phyloP scores from a whole-genome alignment of 306 rosid genomes.

The Cicer arietinum region DNA sequence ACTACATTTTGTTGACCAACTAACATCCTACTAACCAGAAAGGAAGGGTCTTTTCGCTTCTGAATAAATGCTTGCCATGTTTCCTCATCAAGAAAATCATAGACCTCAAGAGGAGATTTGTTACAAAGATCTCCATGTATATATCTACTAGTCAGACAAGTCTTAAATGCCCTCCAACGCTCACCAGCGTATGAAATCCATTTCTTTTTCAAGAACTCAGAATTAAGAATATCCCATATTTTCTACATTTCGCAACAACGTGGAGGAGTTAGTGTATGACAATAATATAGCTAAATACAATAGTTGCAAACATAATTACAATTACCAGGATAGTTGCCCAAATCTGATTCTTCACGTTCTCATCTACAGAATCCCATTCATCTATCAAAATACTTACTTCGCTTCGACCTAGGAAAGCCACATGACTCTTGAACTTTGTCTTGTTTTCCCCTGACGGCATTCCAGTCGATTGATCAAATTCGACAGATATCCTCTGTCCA shows the following conservation, averaged over 20 bases:
- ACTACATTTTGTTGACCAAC: constrained; percentile 5
- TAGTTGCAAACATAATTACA: neutral
- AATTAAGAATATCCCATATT: constrained; percentile 23
- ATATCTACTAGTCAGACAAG: neutral
- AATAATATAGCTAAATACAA: neutral
- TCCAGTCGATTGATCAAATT: constrained; percentile 8
- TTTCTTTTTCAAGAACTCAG: neutral
- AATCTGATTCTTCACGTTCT: neutral
- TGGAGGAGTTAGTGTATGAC: constrained; percentile 5
- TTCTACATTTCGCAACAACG: neutral
- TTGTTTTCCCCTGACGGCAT: constrained; percentile 3
- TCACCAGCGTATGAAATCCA: neutral
- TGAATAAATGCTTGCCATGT: constrained; percentile 5
- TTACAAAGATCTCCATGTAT: neutral
- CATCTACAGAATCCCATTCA: constrained; percentile 21
- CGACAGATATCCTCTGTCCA: constrained; percentile 9
- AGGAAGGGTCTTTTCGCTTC: neutral
- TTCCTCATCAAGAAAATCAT: constrained; percentile 13
- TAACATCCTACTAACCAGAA: constrained; percentile 4
- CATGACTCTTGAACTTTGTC: constrained; percentile 4
- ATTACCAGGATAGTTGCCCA: constrained; percentile 4
- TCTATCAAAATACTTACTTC: constrained; percentile 8
- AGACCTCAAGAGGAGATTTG: constrained; percentile 3
- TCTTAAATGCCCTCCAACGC: constrained; percentile 16
- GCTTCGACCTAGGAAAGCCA: constrained; percentile 22